Evolutionary conservation across 2,329 filamentous ascomycete genomes (phyloP).

Genomic region (Aspergillus sp.): DNA sequence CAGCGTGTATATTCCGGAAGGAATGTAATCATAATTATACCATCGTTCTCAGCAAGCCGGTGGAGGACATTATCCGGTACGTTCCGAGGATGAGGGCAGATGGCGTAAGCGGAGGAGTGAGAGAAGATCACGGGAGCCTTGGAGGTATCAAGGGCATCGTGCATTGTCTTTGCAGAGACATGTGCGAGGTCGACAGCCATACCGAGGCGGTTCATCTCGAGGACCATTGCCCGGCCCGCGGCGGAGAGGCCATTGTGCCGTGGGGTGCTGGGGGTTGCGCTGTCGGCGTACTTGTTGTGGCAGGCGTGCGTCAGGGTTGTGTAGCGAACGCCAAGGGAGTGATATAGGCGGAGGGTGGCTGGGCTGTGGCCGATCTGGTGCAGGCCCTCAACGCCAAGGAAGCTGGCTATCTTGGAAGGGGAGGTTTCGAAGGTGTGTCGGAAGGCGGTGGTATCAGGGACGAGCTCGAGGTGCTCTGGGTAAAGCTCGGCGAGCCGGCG

Average conservation of each 20-base stretch:
- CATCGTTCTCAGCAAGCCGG: constrained; percentile 72
- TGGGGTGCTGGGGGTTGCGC: constrained; percentile 62
- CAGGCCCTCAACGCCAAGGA: constrained; percentile 81
- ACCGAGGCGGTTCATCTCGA: constrained; percentile 92
- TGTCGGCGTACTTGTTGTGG: constrained; percentile 87
- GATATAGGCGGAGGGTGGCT: constrained; percentile 71
- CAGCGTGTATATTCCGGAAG: constrained; percentile 82
- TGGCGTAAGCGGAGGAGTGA: constrained; percentile 77
- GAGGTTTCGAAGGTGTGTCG: constrained; percentile 58
- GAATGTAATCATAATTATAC: constrained; percentile 92
- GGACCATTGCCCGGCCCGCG: constrained; percentile 69
- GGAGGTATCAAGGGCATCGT: constrained; percentile 76
- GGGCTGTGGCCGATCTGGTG: constrained; percentile 87
- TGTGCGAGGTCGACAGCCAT: constrained; percentile 94
- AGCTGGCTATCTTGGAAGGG: constrained; percentile 72
- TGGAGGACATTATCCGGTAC: constrained; percentile 82
- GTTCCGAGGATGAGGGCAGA: constrained; percentile 89
- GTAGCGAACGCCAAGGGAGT: constrained; percentile 81
- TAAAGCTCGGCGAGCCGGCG: constrained; percentile 29
- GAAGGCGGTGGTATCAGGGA: constrained; percentile 27
- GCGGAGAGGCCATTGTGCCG: constrained; percentile 68
- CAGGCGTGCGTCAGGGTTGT: constrained; percentile 92
- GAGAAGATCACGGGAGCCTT: constrained; percentile 85
- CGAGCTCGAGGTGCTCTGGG: constrained; percentile 9
- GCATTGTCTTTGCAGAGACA: constrained; percentile 78